A percentile compares a stretch with the other conserved stretches of the same genome.
phyloP scores from a whole-genome alignment of 345 rosid genomes.

The Lumnitzera littorea region DNA sequence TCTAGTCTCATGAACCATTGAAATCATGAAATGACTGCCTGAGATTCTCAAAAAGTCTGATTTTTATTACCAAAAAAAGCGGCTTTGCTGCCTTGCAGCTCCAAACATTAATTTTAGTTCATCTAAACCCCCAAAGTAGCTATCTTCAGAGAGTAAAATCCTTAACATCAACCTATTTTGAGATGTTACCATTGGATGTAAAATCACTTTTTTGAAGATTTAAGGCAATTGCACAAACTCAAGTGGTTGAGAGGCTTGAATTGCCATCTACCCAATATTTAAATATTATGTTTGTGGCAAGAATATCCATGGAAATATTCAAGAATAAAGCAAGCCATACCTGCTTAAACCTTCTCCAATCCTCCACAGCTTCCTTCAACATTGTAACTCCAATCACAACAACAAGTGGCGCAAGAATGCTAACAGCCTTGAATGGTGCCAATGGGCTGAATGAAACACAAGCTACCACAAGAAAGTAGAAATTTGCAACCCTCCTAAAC shows the following conservation, averaged over 20 bases:
- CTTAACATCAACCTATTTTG: too few relatives aligned
- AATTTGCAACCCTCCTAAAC: constrained; percentile 90
- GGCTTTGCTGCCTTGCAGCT: too few relatives aligned
- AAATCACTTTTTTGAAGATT: too few relatives aligned
- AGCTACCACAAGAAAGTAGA: constrained; percentile 85
- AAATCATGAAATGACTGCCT: too few relatives aligned
- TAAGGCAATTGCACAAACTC: neutral
- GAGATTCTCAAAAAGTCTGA: too few relatives aligned
- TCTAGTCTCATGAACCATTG: too few relatives aligned
- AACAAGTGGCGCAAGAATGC: constrained; percentile 66
- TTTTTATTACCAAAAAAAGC: too few relatives aligned
- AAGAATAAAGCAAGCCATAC: constrained; percentile 23
- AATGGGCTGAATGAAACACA: constrained; percentile 80
- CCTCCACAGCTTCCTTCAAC: constrained; percentile 88
- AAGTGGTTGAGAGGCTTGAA: neutral
- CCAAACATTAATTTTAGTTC: too few relatives aligned
- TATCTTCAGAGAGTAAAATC: too few relatives aligned
- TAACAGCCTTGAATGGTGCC: constrained; percentile 72
- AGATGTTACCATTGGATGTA: too few relatives aligned
- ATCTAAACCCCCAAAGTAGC: too few relatives aligned
- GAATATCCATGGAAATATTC: neutral
- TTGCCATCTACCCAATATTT: neutral
- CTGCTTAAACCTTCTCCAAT: constrained; percentile 69
- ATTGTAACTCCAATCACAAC: constrained; percentile 80
- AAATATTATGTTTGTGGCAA: neutral